Percentiles rank a stretch among this genome's conserved stretches.
Conservation (phyloP, 345 rosid genomes). For the Gossypium stocksii region DNA sequence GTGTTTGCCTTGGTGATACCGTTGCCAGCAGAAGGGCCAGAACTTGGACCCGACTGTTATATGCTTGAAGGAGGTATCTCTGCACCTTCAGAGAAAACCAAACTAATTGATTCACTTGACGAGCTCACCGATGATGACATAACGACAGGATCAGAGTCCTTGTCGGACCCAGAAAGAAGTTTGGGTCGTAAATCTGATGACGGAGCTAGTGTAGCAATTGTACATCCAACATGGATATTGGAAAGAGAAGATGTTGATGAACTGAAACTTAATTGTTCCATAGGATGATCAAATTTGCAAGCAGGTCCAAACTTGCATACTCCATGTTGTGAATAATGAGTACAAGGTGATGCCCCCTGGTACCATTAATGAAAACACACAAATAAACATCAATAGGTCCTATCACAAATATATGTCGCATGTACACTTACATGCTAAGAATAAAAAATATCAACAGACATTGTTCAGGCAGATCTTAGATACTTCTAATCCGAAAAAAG, state of each 20-base stretch:
- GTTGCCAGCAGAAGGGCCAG: slow-evolving; percentile 35
- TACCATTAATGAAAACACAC: neutral
- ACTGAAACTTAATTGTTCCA: slow-evolving; percentile 52
- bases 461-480: too few species aligned
- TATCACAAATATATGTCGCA: neutral
- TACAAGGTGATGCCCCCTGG: slow-evolving; percentile 64
- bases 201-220: slow-evolving; percentile 55
- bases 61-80: slow-evolving; percentile 25
- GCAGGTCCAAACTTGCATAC: slow-evolving; percentile 64
- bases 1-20: slow-evolving; percentile 20
- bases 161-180: slow-evolving; percentile 42
- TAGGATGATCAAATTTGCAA: slow-evolving; percentile 80
- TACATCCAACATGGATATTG: slow-evolving; percentile 66
- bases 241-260: slow-evolving; percentile 71
- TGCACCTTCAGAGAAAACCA: slow-evolving; percentile 32
- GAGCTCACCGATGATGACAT: slow-evolving; percentile 33
- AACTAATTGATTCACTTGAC: slow-evolving; percentile 38
- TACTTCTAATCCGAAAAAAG: too few species aligned
- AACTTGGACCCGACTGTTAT: slow-evolving; percentile 38
- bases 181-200: slow-evolving; percentile 59
- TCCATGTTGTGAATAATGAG: slow-evolving; percentile 54
- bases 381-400: neutral
- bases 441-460: too few species aligned
- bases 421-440: too few species aligned
- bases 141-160: slow-evolving; percentile 32